These are phyloP conservation scores for Paramecium sexaurelia DNA, from an alignment of 73 alveolate species.

Conservation along the genomic window DNA sequence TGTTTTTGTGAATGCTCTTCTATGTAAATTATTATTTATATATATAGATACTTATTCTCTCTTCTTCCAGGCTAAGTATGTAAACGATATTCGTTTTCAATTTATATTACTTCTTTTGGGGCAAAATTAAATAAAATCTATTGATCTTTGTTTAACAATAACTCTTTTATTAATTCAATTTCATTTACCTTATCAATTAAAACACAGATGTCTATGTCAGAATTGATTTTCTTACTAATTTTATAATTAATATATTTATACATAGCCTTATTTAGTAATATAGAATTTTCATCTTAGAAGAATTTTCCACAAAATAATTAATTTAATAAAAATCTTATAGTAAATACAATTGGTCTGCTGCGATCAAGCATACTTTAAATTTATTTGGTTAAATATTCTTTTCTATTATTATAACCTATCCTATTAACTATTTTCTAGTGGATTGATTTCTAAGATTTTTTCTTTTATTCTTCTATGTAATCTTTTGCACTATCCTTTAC, in stretches of 20 bases:
- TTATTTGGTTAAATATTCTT: not conserved
- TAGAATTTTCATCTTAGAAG: not conserved
- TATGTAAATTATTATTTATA: not conserved
- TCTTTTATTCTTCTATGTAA: not conserved
- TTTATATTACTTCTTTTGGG: not conserved
- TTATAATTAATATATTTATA: not conserved
- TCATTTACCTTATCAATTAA: not conserved
- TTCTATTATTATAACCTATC: not conserved
- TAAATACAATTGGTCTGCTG: constrained; percentile 25
- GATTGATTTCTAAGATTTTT: not conserved
- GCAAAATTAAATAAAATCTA: constrained; percentile 45
- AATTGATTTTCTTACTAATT: not conserved
- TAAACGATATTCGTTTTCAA: not conserved
- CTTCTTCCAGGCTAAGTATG: not conserved
- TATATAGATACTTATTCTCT: not conserved
- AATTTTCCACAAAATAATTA: constrained; percentile 20
- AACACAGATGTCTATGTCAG: not conserved
- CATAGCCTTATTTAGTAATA: constrained; percentile 33
- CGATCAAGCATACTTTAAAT: constrained; percentile 16
- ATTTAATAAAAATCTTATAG: not conserved
- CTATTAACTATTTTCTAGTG: not conserved
- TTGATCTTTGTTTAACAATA: not conserved
- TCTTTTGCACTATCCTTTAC: not conserved
- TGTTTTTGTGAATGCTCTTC: not conserved
- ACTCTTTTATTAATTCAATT: not conserved